phyloP scores from a whole-genome alignment of 2,329 filamentous ascomycete species.

The Sporothrix pallida region DNA sequence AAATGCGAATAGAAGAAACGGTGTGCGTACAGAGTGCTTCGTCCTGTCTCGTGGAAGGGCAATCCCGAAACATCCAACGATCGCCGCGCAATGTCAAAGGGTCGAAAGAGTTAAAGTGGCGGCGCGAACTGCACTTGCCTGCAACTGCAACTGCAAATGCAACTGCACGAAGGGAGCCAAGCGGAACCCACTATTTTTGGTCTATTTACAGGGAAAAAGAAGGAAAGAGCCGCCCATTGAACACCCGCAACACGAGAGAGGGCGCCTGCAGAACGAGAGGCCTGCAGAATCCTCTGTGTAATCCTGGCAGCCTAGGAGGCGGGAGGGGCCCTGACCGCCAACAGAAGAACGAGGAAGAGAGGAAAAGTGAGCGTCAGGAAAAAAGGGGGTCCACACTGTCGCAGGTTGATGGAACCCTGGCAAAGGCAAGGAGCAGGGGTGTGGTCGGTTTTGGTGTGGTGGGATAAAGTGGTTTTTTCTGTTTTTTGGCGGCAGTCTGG shows the following conservation, averaged over 20 bases:
- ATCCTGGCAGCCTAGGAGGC: conserved; percentile 13
- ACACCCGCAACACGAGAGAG: neutral
- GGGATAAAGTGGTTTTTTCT: neutral
- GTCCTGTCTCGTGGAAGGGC: too few relatives aligned
- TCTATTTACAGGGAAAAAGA: neutral
- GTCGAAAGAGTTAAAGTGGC: neutral
- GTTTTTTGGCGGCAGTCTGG: too few relatives aligned
- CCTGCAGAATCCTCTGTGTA: neutral
- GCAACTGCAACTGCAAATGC: too few relatives aligned
- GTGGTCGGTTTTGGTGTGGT: conserved; percentile 1
- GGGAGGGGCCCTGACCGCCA: neutral
- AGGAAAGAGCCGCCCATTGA: neutral
- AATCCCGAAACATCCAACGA: neutral
- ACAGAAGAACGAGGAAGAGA: neutral
- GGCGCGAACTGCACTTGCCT: too few relatives aligned
- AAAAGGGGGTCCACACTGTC: conserved; percentile 8
- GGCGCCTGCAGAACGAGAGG: neutral
- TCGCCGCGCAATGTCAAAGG: neutral
- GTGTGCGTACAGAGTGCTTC: too few relatives aligned
- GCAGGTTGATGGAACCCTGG: conserved; percentile 17
- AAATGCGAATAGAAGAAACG: neutral
- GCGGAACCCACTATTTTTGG: neutral
- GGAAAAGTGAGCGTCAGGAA: neutral
- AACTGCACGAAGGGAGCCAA: too few relatives aligned
- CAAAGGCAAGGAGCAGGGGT: too few relatives aligned